phyloP scores from a whole-genome alignment of 345 rosid species.

The Sonneratia alba region DNA sequence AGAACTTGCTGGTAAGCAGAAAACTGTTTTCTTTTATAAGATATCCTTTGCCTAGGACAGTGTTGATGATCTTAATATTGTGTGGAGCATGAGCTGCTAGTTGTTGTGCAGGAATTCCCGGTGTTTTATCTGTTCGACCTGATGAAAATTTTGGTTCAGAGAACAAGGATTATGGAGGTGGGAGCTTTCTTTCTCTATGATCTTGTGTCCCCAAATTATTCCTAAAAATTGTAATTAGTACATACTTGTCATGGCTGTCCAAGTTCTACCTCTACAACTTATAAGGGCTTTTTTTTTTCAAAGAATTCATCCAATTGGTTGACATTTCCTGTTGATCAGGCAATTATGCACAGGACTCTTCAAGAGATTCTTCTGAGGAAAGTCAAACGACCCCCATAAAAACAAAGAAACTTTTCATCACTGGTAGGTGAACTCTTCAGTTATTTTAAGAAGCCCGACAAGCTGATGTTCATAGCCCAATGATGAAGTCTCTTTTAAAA shows the following conservation, averaged over 20 bases:
- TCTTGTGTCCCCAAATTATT: not conserved
- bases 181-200: not conserved
- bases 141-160: slow-evolving; percentile 56
- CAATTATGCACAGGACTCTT: slow-evolving; percentile 16
- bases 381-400: slow-evolving; percentile 25
- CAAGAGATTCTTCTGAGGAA: slow-evolving; percentile 24
- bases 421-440: slow-evolving; percentile 42
- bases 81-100: not conserved
- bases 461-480: not conserved
- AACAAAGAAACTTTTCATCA: slow-evolving; percentile 83
- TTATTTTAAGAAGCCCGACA: not conserved
- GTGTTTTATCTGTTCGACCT: slow-evolving; percentile 65
- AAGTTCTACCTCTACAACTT: not conserved
- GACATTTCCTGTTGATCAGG: slow-evolving; percentile 19
- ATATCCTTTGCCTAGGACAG: not conserved
- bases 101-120: slow-evolving; percentile 64
- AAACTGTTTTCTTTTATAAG: not conserved
- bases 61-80: not conserved
- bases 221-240: too few relatives aligned
- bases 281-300: not conserved
- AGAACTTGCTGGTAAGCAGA: slow-evolving; percentile 59
- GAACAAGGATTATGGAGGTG: slow-evolving; percentile 72
- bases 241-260: not conserved
- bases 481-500: not conserved
- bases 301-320: not conserved